Conservation (phyloP, 331 rosid genomes). For the Cydonia oblonga region DNA sequence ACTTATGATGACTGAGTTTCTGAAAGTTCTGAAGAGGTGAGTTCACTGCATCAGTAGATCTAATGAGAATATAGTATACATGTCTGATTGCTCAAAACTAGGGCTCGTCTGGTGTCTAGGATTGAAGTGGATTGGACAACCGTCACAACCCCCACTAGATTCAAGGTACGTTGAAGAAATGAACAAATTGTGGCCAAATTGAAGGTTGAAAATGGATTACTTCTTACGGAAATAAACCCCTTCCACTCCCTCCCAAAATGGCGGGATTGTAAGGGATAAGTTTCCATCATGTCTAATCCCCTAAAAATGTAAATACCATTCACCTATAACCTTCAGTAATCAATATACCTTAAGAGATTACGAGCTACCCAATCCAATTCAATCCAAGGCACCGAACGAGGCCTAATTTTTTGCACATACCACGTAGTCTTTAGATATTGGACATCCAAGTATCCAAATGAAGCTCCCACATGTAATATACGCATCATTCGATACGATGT, state of each 20-base stretch:
- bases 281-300: no score
- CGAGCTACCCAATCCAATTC: background rate
- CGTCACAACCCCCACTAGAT: background rate
- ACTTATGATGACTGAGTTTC: slow-evolving; percentile 39
- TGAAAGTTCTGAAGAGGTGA: slow-evolving; percentile 27
- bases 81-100: background rate
- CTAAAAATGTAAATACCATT: no score
- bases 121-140: background rate
- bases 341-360: background rate
- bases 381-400: background rate
- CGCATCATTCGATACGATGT: background rate
- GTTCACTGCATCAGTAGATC: slow-evolving; percentile 7
- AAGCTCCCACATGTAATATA: background rate
- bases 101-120: background rate
- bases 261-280: background rate
- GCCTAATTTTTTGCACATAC: background rate
- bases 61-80: background rate
- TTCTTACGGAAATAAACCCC: background rate
- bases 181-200: background rate
- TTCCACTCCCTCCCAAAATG: background rate
- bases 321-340: background rate
- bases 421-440: background rate
- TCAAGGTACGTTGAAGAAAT: background rate
- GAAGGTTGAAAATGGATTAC: background rate
- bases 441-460: background rate